Evolutionary conservation across 75 land plant species (phyloP).

Genomic region (Cunninghamia lanceolata): DNA sequence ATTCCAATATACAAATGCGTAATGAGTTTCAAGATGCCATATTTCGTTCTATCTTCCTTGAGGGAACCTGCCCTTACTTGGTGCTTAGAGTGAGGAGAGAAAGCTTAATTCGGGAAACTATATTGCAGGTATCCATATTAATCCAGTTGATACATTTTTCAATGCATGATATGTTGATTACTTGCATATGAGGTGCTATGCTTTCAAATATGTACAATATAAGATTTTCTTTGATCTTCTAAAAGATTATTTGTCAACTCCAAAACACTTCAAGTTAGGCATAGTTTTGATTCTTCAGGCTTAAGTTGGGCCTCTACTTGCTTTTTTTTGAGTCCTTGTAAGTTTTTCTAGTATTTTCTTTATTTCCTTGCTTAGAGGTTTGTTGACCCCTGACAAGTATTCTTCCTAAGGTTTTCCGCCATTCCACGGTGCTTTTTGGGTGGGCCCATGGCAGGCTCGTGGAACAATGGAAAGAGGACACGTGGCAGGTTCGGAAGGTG

Average conservation of each 20-base stretch:
- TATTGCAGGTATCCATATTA: slow-evolving; percentile 15
- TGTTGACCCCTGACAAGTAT: too few relatives aligned
- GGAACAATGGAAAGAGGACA: too few relatives aligned
- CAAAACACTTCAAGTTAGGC: background rate
- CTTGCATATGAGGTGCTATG: background rate
- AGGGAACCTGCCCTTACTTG: slow-evolving; percentile 25
- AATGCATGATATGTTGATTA: slow-evolving; percentile 1
- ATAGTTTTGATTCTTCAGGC: background rate
- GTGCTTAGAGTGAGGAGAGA: slow-evolving; percentile 22
- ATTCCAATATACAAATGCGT: slow-evolving; percentile 20
- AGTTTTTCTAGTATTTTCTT: background rate
- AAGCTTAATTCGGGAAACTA: slow-evolving; percentile 17
- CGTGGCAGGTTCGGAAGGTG: too few relatives aligned
- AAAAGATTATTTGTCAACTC: background rate
- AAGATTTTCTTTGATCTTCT: background rate
- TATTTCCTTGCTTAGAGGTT: background rate
- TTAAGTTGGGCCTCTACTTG: background rate
- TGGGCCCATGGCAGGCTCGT: too few relatives aligned
- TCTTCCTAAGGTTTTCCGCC: too few relatives aligned
- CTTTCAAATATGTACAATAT: background rate
- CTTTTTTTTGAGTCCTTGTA: background rate
- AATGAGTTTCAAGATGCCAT: slow-evolving; percentile 26
- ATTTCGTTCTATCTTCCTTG: slow-evolving; percentile 19
- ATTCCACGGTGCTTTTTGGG: too few relatives aligned
- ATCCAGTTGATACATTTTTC: background rate